phyloP scores from a whole-genome alignment of 768 basidiomycete species.

The Lyophyllum decastes region DNA sequence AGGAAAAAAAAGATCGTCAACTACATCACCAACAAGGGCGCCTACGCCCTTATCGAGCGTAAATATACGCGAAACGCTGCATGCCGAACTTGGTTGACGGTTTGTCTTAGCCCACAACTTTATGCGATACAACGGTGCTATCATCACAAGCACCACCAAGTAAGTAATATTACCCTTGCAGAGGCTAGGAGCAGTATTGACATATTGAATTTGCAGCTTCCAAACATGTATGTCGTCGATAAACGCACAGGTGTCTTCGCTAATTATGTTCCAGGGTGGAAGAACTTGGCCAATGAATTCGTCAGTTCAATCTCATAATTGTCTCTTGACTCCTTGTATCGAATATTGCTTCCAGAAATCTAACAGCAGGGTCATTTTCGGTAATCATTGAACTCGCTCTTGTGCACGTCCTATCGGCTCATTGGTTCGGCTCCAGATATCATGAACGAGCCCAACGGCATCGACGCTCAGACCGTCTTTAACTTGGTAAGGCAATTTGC shows the following conservation, averaged over 20 bases:
- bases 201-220: conserved; percentile 34
- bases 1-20: conserved; percentile 43
- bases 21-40: conserved; percentile 64
- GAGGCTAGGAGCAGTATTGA: not conserved
- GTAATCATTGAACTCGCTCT: conserved; percentile 18
- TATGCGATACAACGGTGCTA: conserved; percentile 56
- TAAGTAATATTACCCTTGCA: conserved; percentile 27
- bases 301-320: conserved; percentile 30
- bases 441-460: conserved; percentile 69
- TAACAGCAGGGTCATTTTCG: conserved; percentile 59
- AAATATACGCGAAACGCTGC: conserved; percentile 15
- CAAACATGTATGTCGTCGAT: conserved; percentile 41
- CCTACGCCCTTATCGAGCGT: conserved; percentile 59
- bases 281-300: conserved; percentile 54
- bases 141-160: conserved; percentile 50
- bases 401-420: not conserved
- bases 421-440: conserved; percentile 33
- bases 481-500: conserved; percentile 36
- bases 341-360: conserved; percentile 30
- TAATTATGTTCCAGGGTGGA: conserved; percentile 45
- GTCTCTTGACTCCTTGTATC: not conserved
- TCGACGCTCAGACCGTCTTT: conserved; percentile 53
- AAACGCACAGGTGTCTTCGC: not conserved
- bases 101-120: conserved; percentile 19
- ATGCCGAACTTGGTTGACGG: not conserved